A percentile compares a stretch with the other conserved stretches of the same genome.
Evolutionary conservation across 2,329 filamentous ascomycete species (phyloP).

Genomic region (Aspergillus glaucus): DNA sequence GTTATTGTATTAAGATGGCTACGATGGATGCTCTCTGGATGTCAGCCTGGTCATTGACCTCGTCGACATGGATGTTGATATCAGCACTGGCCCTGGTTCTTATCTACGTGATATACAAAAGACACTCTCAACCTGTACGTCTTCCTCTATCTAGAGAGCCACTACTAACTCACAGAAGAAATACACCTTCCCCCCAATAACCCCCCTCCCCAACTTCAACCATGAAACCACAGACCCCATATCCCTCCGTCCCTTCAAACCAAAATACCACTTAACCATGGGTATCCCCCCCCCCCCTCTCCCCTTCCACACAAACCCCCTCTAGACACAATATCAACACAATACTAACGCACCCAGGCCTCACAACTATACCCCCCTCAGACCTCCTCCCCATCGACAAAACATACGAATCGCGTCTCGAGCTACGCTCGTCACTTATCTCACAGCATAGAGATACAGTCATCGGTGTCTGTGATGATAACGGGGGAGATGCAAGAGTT

Average conservation of each 20-base stretch:
- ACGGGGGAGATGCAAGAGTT: conserved; percentile 27
- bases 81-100: no score
- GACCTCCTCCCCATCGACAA: conserved; percentile 55
- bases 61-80: no score
- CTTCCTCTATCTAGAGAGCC: neutral
- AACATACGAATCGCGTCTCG: conserved; percentile 49
- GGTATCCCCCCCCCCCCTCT: conserved; percentile 37
- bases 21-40: no score
- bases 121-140: no score
- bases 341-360: conserved; percentile 30
- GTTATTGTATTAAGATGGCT: no score
- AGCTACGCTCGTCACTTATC: conserved; percentile 45
- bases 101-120: no score
- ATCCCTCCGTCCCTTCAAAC: conserved; percentile 53
- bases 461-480: conserved; percentile 31
- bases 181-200: neutral
- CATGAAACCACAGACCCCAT: conserved; percentile 48
- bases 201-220: conserved; percentile 45
- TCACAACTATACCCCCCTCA: conserved; percentile 48
- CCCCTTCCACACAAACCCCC: neutral
- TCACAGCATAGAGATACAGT: conserved; percentile 36
- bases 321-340: neutral
- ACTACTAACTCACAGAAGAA: neutral
- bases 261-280: conserved; percentile 60
- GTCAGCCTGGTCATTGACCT: no score